These are phyloP conservation scores for Fraxinus dipetala DNA, from an alignment of 305 asterid genomes.

Conservation along the genomic window DNA sequence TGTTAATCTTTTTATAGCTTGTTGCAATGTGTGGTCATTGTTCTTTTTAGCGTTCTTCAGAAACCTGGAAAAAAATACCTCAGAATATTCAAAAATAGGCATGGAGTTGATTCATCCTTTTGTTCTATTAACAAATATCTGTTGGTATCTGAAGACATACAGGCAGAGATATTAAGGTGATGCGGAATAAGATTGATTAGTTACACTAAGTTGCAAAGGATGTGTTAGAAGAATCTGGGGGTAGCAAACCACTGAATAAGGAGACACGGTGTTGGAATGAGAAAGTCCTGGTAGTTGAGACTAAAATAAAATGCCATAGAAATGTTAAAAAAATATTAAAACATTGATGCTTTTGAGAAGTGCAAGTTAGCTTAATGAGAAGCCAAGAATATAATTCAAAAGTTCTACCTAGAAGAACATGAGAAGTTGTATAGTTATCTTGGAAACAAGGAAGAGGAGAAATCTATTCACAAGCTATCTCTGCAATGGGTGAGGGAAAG, in stretches of 20 bases:
- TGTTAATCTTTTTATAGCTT: neutral
- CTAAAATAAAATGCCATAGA: neutral
- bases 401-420: neutral
- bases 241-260: neutral
- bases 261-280: neutral
- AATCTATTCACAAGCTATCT: neutral
- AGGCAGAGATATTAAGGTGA: neutral
- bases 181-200: neutral
- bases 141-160: neutral
- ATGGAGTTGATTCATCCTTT: neutral
- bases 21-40: neutral
- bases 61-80: neutral
- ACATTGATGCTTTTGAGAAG: neutral
- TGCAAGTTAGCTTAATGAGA: neutral
- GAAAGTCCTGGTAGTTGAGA: neutral
- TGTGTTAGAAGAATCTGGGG: neutral
- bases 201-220: neutral
- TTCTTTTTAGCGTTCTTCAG: neutral
- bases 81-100: neutral
- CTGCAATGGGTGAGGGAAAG: neutral
- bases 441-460: neutral
- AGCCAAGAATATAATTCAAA: neutral
- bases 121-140: neutral
- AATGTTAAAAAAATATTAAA: neutral
- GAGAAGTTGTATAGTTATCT: neutral